Conservation (phyloP, 768 basidiomycete species). For the Mycena maculata region DNA sequence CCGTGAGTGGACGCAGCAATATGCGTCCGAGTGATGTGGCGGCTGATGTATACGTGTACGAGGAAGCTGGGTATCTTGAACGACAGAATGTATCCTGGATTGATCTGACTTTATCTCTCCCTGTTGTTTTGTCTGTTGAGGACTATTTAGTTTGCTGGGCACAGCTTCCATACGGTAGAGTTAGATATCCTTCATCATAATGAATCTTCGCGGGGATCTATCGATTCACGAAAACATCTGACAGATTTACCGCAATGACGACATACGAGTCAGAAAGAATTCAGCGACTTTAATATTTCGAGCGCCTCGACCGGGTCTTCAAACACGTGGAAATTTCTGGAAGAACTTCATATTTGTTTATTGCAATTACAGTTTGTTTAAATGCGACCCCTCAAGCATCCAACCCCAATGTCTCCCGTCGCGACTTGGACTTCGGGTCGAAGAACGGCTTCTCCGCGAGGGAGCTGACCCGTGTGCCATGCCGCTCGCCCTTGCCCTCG, state of each 20-base stretch:
- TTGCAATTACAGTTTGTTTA: too few species aligned
- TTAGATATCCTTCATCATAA: conserved; percentile 6
- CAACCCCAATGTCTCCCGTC: conserved; percentile 36
- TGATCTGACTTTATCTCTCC: conserved; percentile 8
- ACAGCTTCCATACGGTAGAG: conserved; percentile 18
- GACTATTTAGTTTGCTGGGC: conserved; percentile 7
- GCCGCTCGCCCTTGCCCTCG: conserved; percentile 39
- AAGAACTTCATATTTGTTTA: too few species aligned
- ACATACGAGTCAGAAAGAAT: too few species aligned
- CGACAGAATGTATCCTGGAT: conserved; percentile 30
- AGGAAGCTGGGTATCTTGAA: conserved; percentile 27
- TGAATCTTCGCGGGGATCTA: background rate
- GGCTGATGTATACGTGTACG: conserved; percentile 20
- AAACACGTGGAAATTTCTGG: too few species aligned
- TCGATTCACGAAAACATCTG: background rate
- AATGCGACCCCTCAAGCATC: conserved; percentile 5
- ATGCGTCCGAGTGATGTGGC: conserved; percentile 58
- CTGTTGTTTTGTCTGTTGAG: background rate
- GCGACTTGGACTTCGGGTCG: conserved; percentile 38
- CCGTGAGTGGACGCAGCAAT: conserved; percentile 95
- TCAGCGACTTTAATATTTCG: too few species aligned
- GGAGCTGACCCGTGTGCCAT: conserved; percentile 49
- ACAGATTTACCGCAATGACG: background rate
- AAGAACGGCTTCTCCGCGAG: conserved; percentile 52
- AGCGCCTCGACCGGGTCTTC: too few species aligned